These are phyloP conservation scores for Auriscalpium vulgare DNA, from an alignment of 768 basidiomycete species.

Conservation along the genomic window DNA sequence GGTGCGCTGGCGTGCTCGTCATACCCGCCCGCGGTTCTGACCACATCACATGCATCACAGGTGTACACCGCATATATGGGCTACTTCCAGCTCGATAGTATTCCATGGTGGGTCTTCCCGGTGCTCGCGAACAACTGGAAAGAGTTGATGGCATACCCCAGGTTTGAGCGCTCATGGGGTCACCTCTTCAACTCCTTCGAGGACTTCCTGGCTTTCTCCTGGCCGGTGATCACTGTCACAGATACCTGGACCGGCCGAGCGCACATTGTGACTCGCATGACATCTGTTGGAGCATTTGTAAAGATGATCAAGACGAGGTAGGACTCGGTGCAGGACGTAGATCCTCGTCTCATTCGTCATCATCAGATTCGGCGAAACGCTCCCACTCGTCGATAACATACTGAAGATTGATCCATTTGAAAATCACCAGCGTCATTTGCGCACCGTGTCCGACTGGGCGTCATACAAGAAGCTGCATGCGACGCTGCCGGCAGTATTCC, in stretches of 20 bases:
- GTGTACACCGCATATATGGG: constrained; percentile 74
- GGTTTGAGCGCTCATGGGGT: constrained; percentile 80
- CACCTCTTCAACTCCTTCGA: constrained; percentile 73
- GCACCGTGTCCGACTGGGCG: constrained; percentile 58
- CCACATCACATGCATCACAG: constrained; percentile 17
- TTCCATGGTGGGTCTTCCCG: constrained; percentile 47
- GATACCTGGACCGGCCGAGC: constrained; percentile 63
- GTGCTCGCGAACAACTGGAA: not conserved
- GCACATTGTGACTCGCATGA: constrained; percentile 73
- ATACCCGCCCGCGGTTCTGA: not conserved
- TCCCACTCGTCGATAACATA: constrained; percentile 68
- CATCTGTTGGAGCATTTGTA: constrained; percentile 63
- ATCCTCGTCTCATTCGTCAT: not conserved
- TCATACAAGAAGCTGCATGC: constrained; percentile 64
- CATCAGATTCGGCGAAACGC: constrained; percentile 63
- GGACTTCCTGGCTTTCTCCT: constrained; percentile 72
- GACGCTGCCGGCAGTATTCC: constrained; percentile 60
- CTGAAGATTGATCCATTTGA: constrained; percentile 65
- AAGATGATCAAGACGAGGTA: constrained; percentile 84
- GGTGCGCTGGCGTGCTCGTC: constrained; percentile 31
- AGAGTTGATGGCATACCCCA: constrained; percentile 20
- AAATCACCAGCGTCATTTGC: constrained; percentile 55
- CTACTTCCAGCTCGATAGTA: constrained; percentile 61
- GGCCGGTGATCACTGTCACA: constrained; percentile 76
- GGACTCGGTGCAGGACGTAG: not conserved